These are phyloP conservation scores for Chlorella vulgaris DNA, from an alignment of 139 green algal genomes.

Conservation along the genomic window DNA sequence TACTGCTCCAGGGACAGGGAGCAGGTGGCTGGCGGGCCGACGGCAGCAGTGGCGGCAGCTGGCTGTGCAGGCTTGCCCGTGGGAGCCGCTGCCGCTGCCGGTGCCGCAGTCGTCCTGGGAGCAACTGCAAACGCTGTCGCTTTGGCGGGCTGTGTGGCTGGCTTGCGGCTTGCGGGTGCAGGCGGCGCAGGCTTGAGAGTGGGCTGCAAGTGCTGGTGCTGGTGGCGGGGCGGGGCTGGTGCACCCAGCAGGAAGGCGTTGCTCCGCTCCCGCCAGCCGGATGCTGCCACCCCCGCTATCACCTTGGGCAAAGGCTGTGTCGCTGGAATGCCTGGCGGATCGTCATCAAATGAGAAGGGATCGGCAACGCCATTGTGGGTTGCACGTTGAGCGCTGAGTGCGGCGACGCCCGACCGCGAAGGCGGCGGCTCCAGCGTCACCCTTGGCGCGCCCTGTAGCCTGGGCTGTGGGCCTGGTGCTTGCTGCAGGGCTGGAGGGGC, in stretches of 20 bases:
- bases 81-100: neutral
- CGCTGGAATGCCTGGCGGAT: neutral
- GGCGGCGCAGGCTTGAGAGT: too few species aligned
- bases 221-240: neutral
- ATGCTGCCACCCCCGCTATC: neutral
- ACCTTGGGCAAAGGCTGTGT: neutral
- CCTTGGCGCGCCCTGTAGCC: too few species aligned
- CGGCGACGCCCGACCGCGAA: neutral
- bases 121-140: too few species aligned
- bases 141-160: too few species aligned
- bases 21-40: neutral
- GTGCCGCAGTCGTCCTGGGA: too few species aligned
- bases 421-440: neutral
- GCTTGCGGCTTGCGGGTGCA: too few species aligned
- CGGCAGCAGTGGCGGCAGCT: neutral
- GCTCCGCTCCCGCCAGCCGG: neutral
- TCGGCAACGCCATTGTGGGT: neutral
- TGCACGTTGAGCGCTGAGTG: neutral
- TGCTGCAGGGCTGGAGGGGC: neutral
- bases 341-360: neutral
- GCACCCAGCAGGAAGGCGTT: neutral
- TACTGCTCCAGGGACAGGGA: slow-evolving; percentile 30
- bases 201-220: too few species aligned
- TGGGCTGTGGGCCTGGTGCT: neutral
- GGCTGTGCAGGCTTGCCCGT: neutral